A percentile compares a stretch with the other conserved stretches of the same genome.
Conservation (phyloP, 352 stramenopile species). For the Peronosclerospora sorghi region DNA sequence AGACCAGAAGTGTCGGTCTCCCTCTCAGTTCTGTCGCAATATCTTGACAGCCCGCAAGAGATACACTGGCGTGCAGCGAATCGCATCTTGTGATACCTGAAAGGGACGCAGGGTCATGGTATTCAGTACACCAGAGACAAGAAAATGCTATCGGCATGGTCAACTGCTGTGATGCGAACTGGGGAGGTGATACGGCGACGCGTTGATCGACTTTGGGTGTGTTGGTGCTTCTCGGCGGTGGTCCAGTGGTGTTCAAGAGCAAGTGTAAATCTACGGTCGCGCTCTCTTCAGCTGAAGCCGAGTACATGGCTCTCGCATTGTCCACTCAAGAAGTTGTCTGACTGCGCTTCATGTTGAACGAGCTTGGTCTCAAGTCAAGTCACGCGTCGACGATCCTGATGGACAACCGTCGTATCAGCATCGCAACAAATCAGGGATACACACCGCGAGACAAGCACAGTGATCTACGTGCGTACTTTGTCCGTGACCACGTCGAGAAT, state of each 20-base stretch:
- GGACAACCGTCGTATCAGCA: conserved; percentile 2
- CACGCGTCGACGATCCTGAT: no score
- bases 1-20: conserved; percentile 7
- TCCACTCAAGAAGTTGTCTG: conserved; percentile 2
- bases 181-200: conserved; percentile 1
- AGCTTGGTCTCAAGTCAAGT: no score
- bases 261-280: conserved; percentile 1
- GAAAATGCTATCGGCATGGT: not conserved
- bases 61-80: conserved; percentile 9
- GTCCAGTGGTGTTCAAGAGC: conserved; percentile 3
- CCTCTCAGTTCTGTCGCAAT: conserved; percentile 1
- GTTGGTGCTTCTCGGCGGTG: not conserved
- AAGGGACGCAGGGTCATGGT: not conserved
- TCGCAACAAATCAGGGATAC: no score
- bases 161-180: conserved; percentile 1
- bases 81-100: conserved; percentile 7
- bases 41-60: conserved; percentile 5
- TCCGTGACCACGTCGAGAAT: no score
- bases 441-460: no score
- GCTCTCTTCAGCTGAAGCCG: conserved; percentile 1
- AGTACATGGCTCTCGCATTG: conserved; percentile 6
- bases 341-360: not conserved
- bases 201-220: conserved; percentile 2
- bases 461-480: no score
- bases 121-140: not conserved